These are phyloP conservation scores for Neospora caninum DNA, from an alignment of 169 alveolate genomes.

Conservation along the genomic window DNA sequence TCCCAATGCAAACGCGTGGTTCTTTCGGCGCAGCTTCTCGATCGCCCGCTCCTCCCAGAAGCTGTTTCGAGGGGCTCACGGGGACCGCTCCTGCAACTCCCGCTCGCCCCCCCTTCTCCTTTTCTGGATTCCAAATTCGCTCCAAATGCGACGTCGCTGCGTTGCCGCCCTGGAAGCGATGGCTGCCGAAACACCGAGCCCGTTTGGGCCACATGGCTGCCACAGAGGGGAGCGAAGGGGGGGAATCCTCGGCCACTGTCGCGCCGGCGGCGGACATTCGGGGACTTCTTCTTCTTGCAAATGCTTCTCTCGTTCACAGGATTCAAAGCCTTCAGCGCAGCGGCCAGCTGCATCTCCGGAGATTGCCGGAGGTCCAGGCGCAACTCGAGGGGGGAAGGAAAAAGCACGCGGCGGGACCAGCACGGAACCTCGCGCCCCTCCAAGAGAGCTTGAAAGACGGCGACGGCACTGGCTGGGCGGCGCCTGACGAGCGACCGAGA, in stretches of 20 bases:
- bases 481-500: too few species aligned
- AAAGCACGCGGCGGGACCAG: neutral
- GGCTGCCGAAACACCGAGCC: slow-evolving; percentile 9
- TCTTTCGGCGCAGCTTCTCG: too few species aligned
- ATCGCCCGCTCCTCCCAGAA: too few species aligned
- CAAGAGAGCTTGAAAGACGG: neutral
- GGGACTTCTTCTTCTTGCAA: slow-evolving; percentile 9
- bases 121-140: neutral
- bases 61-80: too few species aligned
- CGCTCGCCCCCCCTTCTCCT: too few species aligned
- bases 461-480: neutral
- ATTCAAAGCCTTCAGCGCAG: slow-evolving; percentile 15
- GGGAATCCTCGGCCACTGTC: neutral
- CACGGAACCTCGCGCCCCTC: neutral
- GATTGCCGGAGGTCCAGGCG: neutral
- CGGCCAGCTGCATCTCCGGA: slow-evolving; percentile 17
- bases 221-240: neutral
- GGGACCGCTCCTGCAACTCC: too few species aligned
- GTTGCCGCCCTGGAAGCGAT: slow-evolving; percentile 46
- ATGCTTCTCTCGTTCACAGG: slow-evolving; percentile 11
- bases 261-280: slow-evolving; percentile 28
- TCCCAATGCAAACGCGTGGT: too few species aligned
- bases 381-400: too few species aligned
- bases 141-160: slow-evolving; percentile 33
- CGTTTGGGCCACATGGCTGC: neutral